These are phyloP conservation scores for Colletotrichum liaoningense DNA, from an alignment of 2,329 filamentous ascomycete genomes.

Conservation along the genomic window DNA sequence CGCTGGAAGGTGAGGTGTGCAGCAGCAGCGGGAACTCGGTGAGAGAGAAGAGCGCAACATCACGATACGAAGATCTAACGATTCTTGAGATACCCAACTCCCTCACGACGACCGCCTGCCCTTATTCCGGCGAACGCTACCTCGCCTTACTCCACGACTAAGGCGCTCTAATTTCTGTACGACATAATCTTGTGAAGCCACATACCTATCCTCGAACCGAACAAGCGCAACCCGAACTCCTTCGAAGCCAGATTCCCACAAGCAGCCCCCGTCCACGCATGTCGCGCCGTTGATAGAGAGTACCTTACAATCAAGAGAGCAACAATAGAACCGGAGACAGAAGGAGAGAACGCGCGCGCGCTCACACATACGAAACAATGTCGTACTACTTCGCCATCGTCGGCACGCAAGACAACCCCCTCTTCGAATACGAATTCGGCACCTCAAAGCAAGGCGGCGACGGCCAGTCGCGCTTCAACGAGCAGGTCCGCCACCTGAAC, in stretches of 20 bases:
- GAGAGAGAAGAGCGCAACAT: neutral
- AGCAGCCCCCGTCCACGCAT: neutral
- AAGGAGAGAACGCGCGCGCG: neutral
- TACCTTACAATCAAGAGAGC: no score
- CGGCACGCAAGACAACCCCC: conserved; percentile 92
- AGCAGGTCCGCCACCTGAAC: conserved; percentile 92
- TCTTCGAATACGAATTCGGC: conserved; percentile 97
- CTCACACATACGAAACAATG: conserved; percentile 65
- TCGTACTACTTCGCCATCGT: conserved; percentile 99
- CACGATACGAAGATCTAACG: neutral
- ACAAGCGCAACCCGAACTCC: neutral
- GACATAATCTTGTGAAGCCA: no score
- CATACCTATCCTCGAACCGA: neutral
- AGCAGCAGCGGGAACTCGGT: conserved; percentile 4
- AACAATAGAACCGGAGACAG: neutral
- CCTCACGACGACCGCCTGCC: neutral
- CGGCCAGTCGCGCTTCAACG: conserved; percentile 87
- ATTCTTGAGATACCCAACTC: neutral
- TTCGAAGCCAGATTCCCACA: neutral
- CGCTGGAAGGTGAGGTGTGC: neutral
- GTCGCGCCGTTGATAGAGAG: neutral
- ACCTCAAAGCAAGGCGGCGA: conserved; percentile 97
- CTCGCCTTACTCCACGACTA: no score
- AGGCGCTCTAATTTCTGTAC: neutral
- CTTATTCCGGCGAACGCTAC: neutral